phyloP scores from a whole-genome alignment of 2,329 filamentous ascomycete genomes.

The Fusarium nisikadoi region DNA sequence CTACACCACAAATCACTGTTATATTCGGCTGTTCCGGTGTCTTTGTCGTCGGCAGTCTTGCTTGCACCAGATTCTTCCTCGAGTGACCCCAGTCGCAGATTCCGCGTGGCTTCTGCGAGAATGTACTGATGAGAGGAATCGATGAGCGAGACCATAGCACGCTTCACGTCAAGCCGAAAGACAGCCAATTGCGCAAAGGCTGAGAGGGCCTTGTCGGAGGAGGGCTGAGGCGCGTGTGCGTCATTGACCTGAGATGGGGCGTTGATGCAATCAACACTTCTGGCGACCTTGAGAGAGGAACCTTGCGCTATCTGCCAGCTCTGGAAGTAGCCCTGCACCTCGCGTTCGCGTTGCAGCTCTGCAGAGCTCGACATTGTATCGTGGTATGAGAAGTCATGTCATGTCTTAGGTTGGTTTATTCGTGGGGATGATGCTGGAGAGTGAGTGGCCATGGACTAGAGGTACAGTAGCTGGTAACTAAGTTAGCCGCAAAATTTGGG shows the following conservation, averaged over 20 bases:
- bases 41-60: background rate
- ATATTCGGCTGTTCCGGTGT: background rate
- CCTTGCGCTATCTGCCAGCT: constrained; percentile 49
- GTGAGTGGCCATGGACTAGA: background rate
- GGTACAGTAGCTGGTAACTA: background rate
- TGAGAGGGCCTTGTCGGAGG: constrained; percentile 53
- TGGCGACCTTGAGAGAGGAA: constrained; percentile 47
- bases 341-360: constrained; percentile 47
- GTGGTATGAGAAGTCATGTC: constrained; percentile 8
- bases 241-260: constrained; percentile 41
- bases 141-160: constrained; percentile 62
- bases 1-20: constrained; percentile 50
- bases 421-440: background rate
- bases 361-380: constrained; percentile 40
- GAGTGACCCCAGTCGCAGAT: constrained; percentile 52
- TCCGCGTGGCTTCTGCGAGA: constrained; percentile 62
- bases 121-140: constrained; percentile 59
- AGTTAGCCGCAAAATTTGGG: constrained; percentile 4
- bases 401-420: constrained; percentile 8
- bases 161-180: constrained; percentile 58
- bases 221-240: constrained; percentile 46
- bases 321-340: constrained; percentile 47
- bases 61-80: constrained; percentile 18
- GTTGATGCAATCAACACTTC: constrained; percentile 47
- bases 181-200: constrained; percentile 62